Evolutionary conservation across 768 basidiomycete species (phyloP), one percentile per base, ranked within the genome.

Genomic region (Terana coerulea): DNA sequence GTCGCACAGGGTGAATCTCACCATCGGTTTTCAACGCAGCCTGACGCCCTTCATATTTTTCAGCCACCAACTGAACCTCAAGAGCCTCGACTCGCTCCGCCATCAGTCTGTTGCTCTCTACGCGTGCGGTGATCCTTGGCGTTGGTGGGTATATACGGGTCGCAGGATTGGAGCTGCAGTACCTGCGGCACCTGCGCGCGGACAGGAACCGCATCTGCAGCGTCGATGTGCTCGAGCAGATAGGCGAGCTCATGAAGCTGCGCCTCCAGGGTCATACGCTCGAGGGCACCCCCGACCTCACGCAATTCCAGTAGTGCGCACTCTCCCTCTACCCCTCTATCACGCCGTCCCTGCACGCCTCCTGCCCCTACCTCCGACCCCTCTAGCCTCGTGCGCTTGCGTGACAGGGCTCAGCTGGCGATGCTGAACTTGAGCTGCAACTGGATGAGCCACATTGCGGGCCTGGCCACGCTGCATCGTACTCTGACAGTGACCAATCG

Each of bases 41-140:
- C 76, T 98, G 59, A 89, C 91, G 60, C 80, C 83, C 56, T 72
- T 95, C 58, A 93, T 93, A 29, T 92, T 93, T 22, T 95, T 91
- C 69, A 77, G 78, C 64, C 93, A 98, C 68, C 75, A 98, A 61
- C 72, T 76, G 30, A 89, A 91, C 64, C 76, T 99, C 35, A 91
- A 94, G 69, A 81, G 79, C 61, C 77, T 99, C 62, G 92, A 95
- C 55, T 90, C 90, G 7, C 73, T 98, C 51, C 79, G 76, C 43
- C 91, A 91, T 95, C 67, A 71, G 91, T 84, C 19, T 31, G 29
- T 34, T 59, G 49, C 9, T 21, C 9, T 29, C 4, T 8, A 14
- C 14, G n/a, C 14, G 12, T 31, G 29, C 19, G 42, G 54, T 36
- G 15, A 24, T 50, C 25, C 31, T 34, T 24, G 48, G 48, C 35